phyloP scores from a whole-genome alignment of 2,329 filamentous ascomycete species.

The Plenodomus tracheiphilus region DNA sequence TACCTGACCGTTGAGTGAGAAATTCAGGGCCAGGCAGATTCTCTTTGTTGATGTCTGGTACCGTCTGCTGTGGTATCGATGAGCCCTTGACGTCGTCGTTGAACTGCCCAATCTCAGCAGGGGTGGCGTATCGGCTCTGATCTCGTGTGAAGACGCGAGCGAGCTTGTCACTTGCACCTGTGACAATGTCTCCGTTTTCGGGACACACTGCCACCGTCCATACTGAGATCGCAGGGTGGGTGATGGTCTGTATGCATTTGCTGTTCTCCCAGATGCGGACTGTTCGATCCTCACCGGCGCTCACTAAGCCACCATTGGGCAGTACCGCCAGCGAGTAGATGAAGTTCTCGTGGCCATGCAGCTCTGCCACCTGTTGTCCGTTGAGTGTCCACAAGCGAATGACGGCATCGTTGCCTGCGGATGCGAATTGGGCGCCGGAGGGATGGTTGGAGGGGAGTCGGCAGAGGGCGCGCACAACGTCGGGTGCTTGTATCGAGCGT shows the following conservation, averaged over 20 bases:
- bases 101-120: slow-evolving; percentile 71
- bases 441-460: slow-evolving; percentile 74
- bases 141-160: slow-evolving; percentile 82
- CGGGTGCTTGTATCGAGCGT: slow-evolving; percentile 68
- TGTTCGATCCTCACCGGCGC: slow-evolving; percentile 92
- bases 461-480: slow-evolving; percentile 86
- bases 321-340: slow-evolving; percentile 83
- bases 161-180: slow-evolving; percentile 85
- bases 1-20: slow-evolving; percentile 76
- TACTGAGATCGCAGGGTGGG: slow-evolving; percentile 93
- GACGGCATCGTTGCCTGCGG: slow-evolving; percentile 88
- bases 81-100: slow-evolving; percentile 81
- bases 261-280: slow-evolving; percentile 83
- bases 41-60: slow-evolving; percentile 80
- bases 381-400: slow-evolving; percentile 85
- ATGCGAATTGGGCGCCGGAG: slow-evolving; percentile 89
- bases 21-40: slow-evolving; percentile 88
- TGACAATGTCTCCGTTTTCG: slow-evolving; percentile 89
- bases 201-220: slow-evolving; percentile 86
- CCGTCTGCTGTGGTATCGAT: slow-evolving; percentile 84
- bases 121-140: slow-evolving; percentile 68
- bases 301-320: slow-evolving; percentile 85
- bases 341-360: slow-evolving; percentile 90
- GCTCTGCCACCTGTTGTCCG: slow-evolving; percentile 73
- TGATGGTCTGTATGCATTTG: slow-evolving; percentile 91